Conservation (phyloP, 2,329 filamentous ascomycete genomes). For the Alternaria triticimaculans region DNA sequence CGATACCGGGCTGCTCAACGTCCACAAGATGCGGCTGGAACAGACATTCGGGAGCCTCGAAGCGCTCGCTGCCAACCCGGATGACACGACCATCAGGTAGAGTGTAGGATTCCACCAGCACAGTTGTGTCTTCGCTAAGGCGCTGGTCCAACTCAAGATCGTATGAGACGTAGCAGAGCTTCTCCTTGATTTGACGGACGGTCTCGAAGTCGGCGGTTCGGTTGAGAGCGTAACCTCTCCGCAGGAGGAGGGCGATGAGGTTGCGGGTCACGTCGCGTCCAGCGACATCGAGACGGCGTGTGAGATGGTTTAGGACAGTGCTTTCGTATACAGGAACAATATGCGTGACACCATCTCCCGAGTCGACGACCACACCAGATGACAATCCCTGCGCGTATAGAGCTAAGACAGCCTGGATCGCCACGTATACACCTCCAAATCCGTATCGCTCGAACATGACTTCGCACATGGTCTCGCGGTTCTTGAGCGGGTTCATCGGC, state of each 20-base stretch:
- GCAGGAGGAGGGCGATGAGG: conserved; percentile 90
- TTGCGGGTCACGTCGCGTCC: conserved; percentile 98
- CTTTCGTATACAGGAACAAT: conserved; percentile 99
- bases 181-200: conserved; percentile 98
- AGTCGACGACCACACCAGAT: conserved; percentile 96
- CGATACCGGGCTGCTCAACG: conserved; percentile 95
- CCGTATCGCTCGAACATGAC: conserved; percentile 99
- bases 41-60: conserved; percentile 96
- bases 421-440: conserved; percentile 96
- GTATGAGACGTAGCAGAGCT: conserved; percentile 99
- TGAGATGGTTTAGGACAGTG: conserved; percentile 96
- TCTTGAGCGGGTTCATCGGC: conserved; percentile 96
- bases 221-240: conserved; percentile 95
- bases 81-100: conserved; percentile 96
- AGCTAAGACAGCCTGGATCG: conserved; percentile 94
- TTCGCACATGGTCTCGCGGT: conserved; percentile 97
- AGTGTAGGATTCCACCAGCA: conserved; percentile 96
- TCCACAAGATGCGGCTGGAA: conserved; percentile 99
- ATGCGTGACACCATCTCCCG: conserved; percentile 96
- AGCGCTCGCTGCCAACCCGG: conserved; percentile 93
- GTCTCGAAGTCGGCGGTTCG: conserved; percentile 99
- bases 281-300: conserved; percentile 89
- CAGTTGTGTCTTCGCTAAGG: conserved; percentile 95
- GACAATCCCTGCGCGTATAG: conserved; percentile 90
- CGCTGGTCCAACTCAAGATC: conserved; percentile 95